phyloP scores from a whole-genome alignment of 179 eudicot species.

The Nepenthes alata region DNA sequence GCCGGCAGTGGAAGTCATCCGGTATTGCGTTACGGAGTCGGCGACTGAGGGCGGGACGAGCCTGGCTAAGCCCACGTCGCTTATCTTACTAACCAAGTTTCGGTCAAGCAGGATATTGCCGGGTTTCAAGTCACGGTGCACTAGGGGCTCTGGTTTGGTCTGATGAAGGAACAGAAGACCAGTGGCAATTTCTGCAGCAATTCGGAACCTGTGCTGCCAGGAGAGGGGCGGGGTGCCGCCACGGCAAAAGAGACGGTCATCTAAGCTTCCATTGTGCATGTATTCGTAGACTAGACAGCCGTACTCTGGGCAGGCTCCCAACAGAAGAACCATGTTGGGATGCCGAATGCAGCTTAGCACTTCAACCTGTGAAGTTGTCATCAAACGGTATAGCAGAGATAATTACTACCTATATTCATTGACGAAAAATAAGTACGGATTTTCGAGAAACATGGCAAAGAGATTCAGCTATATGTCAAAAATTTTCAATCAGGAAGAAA shows the following conservation, averaged over 20 bases:
- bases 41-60: conserved; percentile 27
- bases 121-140: conserved; percentile 37
- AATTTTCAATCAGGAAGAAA: no score
- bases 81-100: conserved; percentile 28
- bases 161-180: conserved; percentile 36
- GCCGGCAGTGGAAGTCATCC: conserved; percentile 39
- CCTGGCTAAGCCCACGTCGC: conserved; percentile 36
- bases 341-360: conserved; percentile 37
- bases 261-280: conserved; percentile 40
- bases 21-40: conserved; percentile 23
- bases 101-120: conserved; percentile 33
- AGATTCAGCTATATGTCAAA: no score
- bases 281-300: conserved; percentile 39
- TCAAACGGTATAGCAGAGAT: no score
- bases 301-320: conserved; percentile 40
- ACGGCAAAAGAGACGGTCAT: conserved; percentile 27
- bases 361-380: conserved; percentile 16
- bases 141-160: conserved; percentile 36
- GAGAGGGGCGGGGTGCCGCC: conserved; percentile 25
- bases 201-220: conserved; percentile 32
- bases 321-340: conserved; percentile 34
- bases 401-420: no score
- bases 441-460: no score
- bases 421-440: no score
- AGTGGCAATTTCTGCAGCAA: conserved; percentile 34